Evolutionary conservation across 805 yeast species (phyloP), one percentile per base, ranked within the genome.

Genomic region (Pichia deserticola): DNA sequence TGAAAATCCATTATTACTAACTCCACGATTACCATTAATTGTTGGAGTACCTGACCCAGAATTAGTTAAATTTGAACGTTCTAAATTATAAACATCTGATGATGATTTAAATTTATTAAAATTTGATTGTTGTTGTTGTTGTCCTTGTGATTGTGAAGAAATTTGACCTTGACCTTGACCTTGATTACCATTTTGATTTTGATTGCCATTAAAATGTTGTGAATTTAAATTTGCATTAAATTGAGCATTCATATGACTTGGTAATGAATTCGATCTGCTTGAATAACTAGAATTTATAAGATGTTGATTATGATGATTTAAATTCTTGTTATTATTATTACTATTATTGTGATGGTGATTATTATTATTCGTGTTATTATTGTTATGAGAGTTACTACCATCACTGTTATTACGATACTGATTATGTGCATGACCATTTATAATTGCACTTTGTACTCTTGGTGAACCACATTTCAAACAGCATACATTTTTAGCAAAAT

Each of bases 381-480:
- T 36, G 36, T 33, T 52, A 40, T 36, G 33, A 40, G 13, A 38
- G 42, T 41, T 43, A 50, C 30, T 51, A 51, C 45, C 49, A 48
- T 47, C 51, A 51, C 36, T 45, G 50, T 42, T 58, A 58, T 15
- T 48, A 47, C 58, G 58, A 36, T 57, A 61, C 10, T 56, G 58
- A 35, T 56, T 57, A 46, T 62, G 66, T 6, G 57, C 51, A 41
- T 62, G 69, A 4, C 67, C 67, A 49, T 60, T 62, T 13, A 61
- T 36, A 15, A 63, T 60, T 12, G 66, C 62, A 38, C 64, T 61
- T 50, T 60, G 64, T 20, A 61, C 65, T 33, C 84, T 79, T 42
- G 90, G 82, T 1, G 87, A 85, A 5, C 96, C 95, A 69, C 97
- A 89, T 63, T 92, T 83, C 62, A 89, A 74, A 64, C 97, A 89